phyloP scores from a whole-genome alignment of 116 monocot species.

The Iris pallida region DNA sequence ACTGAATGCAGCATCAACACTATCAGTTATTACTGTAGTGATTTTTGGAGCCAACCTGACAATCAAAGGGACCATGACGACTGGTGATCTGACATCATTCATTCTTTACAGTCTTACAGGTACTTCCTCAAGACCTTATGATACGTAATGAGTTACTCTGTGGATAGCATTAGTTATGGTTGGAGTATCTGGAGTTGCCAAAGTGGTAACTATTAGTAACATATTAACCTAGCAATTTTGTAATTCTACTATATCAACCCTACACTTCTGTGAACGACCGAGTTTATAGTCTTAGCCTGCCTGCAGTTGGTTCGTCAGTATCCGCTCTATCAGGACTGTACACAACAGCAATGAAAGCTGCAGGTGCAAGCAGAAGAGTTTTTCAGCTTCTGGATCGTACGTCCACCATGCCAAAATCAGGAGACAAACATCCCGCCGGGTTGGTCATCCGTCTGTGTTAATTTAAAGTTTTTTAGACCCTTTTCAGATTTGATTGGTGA shows the following conservation, averaged over 20 bases:
- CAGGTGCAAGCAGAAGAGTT: constrained; percentile 95
- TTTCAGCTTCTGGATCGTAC: constrained; percentile 94
- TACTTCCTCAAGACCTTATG: constrained; percentile 13
- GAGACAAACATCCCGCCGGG: constrained; percentile 63
- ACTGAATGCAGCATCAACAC: constrained; percentile 77
- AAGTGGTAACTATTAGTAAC: too few relatives aligned
- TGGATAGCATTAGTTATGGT: too few relatives aligned
- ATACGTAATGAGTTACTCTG: background rate
- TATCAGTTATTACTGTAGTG: constrained; percentile 79
- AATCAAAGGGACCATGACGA: constrained; percentile 82
- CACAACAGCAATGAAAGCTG: constrained; percentile 96
- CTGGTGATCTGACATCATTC: constrained; percentile 90
- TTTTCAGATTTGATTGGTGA: background rate
- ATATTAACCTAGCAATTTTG: too few relatives aligned
- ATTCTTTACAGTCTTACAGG: constrained; percentile 98
- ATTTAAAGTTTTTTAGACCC: constrained; percentile 1
- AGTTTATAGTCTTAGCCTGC: constrained; percentile 2
- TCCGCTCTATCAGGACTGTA: constrained; percentile 86
- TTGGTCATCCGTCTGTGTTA: constrained; percentile 18
- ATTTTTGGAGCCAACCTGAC: constrained; percentile 89
- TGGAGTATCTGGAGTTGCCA: too few relatives aligned
- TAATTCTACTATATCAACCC: too few relatives aligned
- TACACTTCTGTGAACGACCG: background rate
- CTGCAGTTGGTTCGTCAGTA: constrained; percentile 83
- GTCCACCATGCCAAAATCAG: constrained; percentile 77